Base-by-base conservation (phyloP, 2,329 filamentous ascomycete species). In the Nakataea oryzae region DNA sequence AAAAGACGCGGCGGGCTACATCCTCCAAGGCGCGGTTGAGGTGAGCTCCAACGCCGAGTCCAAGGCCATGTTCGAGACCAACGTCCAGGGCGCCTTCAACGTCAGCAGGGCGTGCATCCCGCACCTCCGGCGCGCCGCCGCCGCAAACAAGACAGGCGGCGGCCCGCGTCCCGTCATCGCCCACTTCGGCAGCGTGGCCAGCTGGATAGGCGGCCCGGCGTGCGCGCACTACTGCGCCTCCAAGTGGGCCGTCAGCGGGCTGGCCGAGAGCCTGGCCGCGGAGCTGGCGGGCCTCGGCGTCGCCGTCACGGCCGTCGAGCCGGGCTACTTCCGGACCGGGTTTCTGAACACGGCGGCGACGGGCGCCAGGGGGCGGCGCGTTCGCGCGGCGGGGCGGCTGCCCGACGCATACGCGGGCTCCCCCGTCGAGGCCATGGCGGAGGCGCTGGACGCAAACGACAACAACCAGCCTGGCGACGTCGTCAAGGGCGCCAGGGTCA, bases 201-300 rank as follows among this genome's bases (percentile, higher is more conserved):
- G 50, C 59, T 61, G 59, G 59, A 27, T 41, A 14, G 50, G 50
- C 29, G 17, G 17, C 28, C 28, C 59, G 54, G 59, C 59, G 3
- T 29, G 7, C 73, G 84, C 90, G 0, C 93, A 93, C 0, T 86
- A 86, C 65, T 90, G 88, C 1, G 76, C 84, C 1, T 89, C 85
- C 1, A 93, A 97, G 74, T 97, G 92, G 91, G 81, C 82, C 1
- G 76, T 95, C 29, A 85, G 83, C 32, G 93, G 93, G 0, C 77
- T 97, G 66, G 90, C 65, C 57, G 58, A 62, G 58, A 30, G 30
- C 1, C 17, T 62, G 28, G 30, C 50, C 9, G 28, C 27, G 6
- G 62, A 62, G 32, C 24, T 60, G 26, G 54, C 58, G 1, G 34
- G 14, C 8, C 58, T 62, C 27, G 62, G 62, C 27, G 17, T 62